Percentiles rank a stretch among this genome's conserved stretches.
Evolutionary conservation across 2,329 filamentous ascomycete species (phyloP).

Genomic region (Phialophora verrucosa): DNA sequence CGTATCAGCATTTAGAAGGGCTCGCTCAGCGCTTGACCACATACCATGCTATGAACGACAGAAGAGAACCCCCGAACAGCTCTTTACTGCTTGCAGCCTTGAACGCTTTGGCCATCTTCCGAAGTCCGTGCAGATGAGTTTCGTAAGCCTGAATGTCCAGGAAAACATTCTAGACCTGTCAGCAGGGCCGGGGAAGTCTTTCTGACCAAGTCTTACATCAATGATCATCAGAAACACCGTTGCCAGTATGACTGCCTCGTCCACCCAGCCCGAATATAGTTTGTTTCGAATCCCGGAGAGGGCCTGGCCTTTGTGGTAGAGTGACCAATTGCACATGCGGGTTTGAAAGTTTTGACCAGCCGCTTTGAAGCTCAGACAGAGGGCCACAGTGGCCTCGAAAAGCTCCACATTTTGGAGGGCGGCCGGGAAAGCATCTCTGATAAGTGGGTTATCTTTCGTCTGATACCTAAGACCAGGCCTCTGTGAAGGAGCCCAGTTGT

Average conservation of each 20-base stretch:
- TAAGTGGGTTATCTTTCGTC: conserved; percentile 33
- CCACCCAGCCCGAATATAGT: conserved; percentile 24
- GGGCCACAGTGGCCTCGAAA: conserved; percentile 30
- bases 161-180: conserved; percentile 28
- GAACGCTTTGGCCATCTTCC: conserved; percentile 26
- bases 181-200: background rate
- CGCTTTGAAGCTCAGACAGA: conserved; percentile 31
- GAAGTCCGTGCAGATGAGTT: conserved; percentile 29
- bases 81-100: background rate
- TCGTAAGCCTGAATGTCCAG: conserved; percentile 29
- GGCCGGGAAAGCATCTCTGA: conserved; percentile 27
- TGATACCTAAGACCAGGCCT: conserved; percentile 29
- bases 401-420: conserved; percentile 32
- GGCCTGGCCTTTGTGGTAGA: conserved; percentile 31
- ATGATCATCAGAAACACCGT: conserved; percentile 36
- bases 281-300: conserved; percentile 25
- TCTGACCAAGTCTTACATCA: conserved; percentile 22
- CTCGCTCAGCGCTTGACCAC: background rate
- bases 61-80: conserved; percentile 18
- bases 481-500: conserved; percentile 31
- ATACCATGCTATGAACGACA: conserved; percentile 31
- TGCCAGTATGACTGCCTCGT: conserved; percentile 32
- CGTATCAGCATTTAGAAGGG: background rate
- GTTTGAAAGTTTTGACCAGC: conserved; percentile 24
- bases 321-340: conserved; percentile 19